Evolutionary conservation across 352 stramenopile species (phyloP).

Genomic region (Phytophthora ramorum): DNA sequence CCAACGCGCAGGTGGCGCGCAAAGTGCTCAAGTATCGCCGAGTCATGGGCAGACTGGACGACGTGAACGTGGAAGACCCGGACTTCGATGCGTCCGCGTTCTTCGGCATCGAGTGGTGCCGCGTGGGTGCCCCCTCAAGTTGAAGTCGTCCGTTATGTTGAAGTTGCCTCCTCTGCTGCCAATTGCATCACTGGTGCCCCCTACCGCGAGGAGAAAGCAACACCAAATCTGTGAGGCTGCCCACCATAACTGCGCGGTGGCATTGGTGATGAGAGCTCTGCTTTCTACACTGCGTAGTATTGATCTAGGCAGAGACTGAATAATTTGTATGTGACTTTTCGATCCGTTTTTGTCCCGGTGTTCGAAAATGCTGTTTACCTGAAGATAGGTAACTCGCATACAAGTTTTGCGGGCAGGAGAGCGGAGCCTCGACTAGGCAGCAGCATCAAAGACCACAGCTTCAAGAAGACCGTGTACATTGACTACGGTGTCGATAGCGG

Average conservation of each 20-base stretch:
- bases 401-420: no score
- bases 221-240: slow-evolving; percentile 9
- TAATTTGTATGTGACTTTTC: slow-evolving; percentile 18
- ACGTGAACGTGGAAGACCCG: slow-evolving; percentile 44
- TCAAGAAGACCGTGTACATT: no score
- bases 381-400: no score
- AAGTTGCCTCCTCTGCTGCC: slow-evolving; percentile 10
- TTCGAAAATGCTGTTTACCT: background rate
- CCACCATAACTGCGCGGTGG: no score
- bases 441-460: no score
- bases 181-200: background rate
- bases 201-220: background rate
- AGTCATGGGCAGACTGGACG: slow-evolving; percentile 38
- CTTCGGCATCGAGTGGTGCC: slow-evolving; percentile 54
- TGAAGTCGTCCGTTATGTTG: slow-evolving; percentile 36
- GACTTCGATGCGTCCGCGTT: slow-evolving; percentile 50
- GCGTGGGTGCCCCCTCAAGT: slow-evolving; percentile 28
- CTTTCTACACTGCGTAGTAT: slow-evolving; percentile 17
- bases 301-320: slow-evolving; percentile 18
- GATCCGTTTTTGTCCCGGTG: background rate
- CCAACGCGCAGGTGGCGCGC: slow-evolving; percentile 42
- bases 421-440: no score
- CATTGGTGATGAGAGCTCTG: slow-evolving; percentile 8
- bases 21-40: slow-evolving; percentile 51
- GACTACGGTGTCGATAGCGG: no score